Percentiles rank a stretch among this genome's conserved stretches.
phyloP scores from a whole-genome alignment of 2,329 filamentous ascomycete genomes.

The Fusarium haematococcum region DNA sequence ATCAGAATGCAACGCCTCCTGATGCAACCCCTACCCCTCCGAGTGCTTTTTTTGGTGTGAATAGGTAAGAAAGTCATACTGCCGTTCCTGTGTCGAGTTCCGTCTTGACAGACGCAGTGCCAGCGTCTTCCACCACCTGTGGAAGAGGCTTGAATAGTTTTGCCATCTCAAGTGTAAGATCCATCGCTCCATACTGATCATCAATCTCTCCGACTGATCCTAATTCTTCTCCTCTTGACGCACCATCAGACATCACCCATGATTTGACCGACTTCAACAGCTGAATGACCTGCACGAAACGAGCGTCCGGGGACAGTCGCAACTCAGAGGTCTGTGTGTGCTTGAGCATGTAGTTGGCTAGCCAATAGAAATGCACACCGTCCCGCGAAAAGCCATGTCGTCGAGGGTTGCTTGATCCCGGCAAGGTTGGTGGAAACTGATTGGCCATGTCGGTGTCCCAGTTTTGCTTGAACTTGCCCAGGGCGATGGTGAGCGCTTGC shows the following conservation, averaged over 20 bases:
- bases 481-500: slow-evolving; percentile 64
- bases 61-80: slow-evolving; percentile 46
- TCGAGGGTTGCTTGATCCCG: slow-evolving; percentile 61
- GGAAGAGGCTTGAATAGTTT: slow-evolving; percentile 74
- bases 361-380: slow-evolving; percentile 79
- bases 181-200: slow-evolving; percentile 71
- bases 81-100: slow-evolving; percentile 49
- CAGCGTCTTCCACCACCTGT: slow-evolving; percentile 56
- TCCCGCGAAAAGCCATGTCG: slow-evolving; percentile 79
- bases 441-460: slow-evolving; percentile 78
- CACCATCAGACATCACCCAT: slow-evolving; percentile 73
- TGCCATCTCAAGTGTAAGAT: slow-evolving; percentile 78
- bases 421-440: slow-evolving; percentile 69
- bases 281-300: slow-evolving; percentile 70
- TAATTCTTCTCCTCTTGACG: slow-evolving; percentile 73
- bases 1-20: slow-evolving; percentile 52
- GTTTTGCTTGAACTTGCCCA: slow-evolving; percentile 78
- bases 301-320: slow-evolving; percentile 67
- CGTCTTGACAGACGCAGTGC: slow-evolving; percentile 57
- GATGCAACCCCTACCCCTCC: slow-evolving; percentile 52
- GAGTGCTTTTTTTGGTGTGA: slow-evolving; percentile 45
- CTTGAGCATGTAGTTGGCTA: slow-evolving; percentile 74
- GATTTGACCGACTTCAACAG: slow-evolving; percentile 69
- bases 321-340: slow-evolving; percentile 66
- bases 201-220: slow-evolving; percentile 77